A percentile compares a stretch with the other conserved stretches of the same genome.
Conservation (phyloP, 768 basidiomycete species). For the Multifurca ochricompacta region DNA sequence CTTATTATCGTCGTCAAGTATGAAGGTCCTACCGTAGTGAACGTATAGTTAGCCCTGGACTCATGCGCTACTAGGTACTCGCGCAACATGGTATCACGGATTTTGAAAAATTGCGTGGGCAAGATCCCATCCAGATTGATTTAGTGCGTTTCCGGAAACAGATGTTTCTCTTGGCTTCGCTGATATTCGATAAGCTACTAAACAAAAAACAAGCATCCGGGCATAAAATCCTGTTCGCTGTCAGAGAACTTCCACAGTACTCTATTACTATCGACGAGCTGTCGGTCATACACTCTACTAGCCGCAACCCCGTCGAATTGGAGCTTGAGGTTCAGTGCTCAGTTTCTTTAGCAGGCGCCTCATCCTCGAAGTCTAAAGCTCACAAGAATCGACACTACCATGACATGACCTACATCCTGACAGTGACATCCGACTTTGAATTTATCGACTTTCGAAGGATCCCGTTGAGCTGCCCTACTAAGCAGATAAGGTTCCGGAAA, state of each 20-base stretch:
- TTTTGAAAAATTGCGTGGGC: constrained; percentile 46
- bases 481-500: neutral
- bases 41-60: constrained; percentile 8
- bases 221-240: constrained; percentile 51
- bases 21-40: constrained; percentile 23
- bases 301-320: constrained; percentile 46
- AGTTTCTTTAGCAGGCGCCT: constrained; percentile 30
- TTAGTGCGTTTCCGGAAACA: constrained; percentile 32
- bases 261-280: constrained; percentile 43
- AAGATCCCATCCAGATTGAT: constrained; percentile 57
- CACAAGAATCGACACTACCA: constrained; percentile 40
- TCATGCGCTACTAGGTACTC: constrained; percentile 44
- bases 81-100: constrained; percentile 65
- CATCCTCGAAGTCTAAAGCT: constrained; percentile 27
- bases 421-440: constrained; percentile 64
- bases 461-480: constrained; percentile 35
- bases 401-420: constrained; percentile 66
- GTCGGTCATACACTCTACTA: constrained; percentile 34
- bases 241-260: constrained; percentile 62
- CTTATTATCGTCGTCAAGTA: constrained; percentile 7
- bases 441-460: constrained; percentile 78
- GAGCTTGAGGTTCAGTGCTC: constrained; percentile 53
- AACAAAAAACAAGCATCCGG: constrained; percentile 33
- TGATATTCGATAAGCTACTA: constrained; percentile 14
- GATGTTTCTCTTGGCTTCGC: neutral